Base-by-base conservation (phyloP, 1,139 yeast genomes). In the Lodderomyces jiufengensis region DNA sequence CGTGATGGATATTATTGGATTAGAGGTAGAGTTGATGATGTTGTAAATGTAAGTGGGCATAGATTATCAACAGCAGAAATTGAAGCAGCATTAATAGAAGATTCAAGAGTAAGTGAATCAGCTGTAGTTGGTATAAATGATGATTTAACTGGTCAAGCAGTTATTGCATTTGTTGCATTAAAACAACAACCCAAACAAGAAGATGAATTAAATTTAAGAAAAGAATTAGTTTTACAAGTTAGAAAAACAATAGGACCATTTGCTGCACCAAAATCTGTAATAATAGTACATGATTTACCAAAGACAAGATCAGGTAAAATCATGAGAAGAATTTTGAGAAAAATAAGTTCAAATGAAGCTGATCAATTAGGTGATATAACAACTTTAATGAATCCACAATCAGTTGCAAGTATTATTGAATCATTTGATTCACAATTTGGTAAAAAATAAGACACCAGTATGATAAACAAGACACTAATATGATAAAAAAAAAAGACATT, bases 291-390 rank as follows among this genome's bases (percentile, higher is more conserved):
- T 41, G 98, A 92, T 57, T 78, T 92, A 63, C 98, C 98, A 63
- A 90, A 88, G 78, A 92, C 98, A 24, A 80, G 98, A 70, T 87
- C 96, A 22, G 98, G 98, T 55, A 92, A 92, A 77, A 90, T 92
- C 61, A 90, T 92, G 95, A 84, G 98, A 76, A 85, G 98, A 73
- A 85, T 92, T 52, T 76, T 92, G 66, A 83, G 98, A 72, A 92
- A 92, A 73, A 73, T 92, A 44, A 80, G 92, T 32, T 76, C 92
- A 37, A 78, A 84, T 51, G 97, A 92, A 69, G 92, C 86, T 46
- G 95, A 87, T 52, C 88, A 86, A 62, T 73, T 92, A 52, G 98
- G 98, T 50, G 98, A 92, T 62, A 76, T 86, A 57, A 74, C 95
- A 44, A 92, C 98, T 34, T 76, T 92, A 61, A 80, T 94, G 40